Evolutionary conservation across 352 stramenopile species (phyloP).

Genomic region (Thraustochytrium sp.): DNA sequence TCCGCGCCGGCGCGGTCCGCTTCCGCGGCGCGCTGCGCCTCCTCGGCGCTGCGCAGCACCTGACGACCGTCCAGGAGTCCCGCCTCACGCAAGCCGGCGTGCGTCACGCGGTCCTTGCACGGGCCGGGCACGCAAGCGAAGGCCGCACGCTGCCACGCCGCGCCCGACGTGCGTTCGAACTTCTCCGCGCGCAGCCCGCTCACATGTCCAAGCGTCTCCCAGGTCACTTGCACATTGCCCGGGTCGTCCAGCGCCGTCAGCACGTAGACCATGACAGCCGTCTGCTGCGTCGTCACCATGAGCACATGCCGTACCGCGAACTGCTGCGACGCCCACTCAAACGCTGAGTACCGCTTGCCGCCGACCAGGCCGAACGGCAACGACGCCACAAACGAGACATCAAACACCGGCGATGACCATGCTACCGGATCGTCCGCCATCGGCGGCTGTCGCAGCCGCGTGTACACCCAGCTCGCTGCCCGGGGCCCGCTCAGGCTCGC

Average conservation of each 20-base stretch:
- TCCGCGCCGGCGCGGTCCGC: too few relatives aligned
- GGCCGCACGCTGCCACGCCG: not conserved
- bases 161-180: not conserved
- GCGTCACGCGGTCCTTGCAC: not conserved
- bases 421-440: not conserved
- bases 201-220: not conserved
- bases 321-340: not conserved
- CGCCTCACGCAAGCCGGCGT: not conserved
- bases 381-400: not conserved
- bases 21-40: too few relatives aligned
- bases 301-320: not conserved
- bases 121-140: not conserved
- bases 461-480: not conserved
- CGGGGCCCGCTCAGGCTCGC: not conserved
- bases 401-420: not conserved
- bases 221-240: not conserved
- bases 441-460: not conserved
- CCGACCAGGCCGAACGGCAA: not conserved
- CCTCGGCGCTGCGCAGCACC: not conserved
- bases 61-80: not conserved
- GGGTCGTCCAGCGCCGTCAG: not conserved
- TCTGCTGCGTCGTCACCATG: not conserved
- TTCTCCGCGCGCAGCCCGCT: not conserved
- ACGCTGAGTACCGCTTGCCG: not conserved
- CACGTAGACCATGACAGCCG: not conserved